Base-by-base conservation (phyloP, 108 stramenopile species). In the Heterococcus sp. region DNA sequence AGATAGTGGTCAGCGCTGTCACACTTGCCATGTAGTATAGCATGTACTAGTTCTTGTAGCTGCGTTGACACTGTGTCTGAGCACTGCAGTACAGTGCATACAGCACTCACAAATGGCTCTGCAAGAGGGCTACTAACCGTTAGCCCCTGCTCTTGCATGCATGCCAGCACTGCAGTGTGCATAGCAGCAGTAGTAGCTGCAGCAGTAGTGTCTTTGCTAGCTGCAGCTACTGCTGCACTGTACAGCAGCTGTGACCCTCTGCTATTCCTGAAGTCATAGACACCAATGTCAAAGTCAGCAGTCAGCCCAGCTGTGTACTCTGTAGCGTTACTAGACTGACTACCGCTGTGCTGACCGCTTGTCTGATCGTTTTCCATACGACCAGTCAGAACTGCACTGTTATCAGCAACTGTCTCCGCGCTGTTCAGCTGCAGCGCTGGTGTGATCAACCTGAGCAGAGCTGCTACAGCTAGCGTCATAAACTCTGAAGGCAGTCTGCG, bases 381-480 rank as follows among this genome's bases (percentile, higher is more conserved):
- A 65, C 37, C 38, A 31, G 14, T n/a, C 31, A 30, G 35, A n/a
- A 32, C 14, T 1, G 69, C 32, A n/a, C 35, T 38, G 26, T 21
- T 37, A 38, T 76, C 63, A 0, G 93, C 32, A n/a, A n/a, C n/a
- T n/a, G n/a, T n/a, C n/a, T n/a, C n/a, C n/a, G n/a, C n/a, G n/a
- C n/a, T n/a, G n/a, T n/a, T n/a, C n/a, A n/a, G n/a, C 28, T 35
- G 58, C 27, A 11, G 40, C 46, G 79, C 46, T 0, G 93, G 94
- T 21, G 93, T 92, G 65, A 95, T 78, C 77, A 91, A 95, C 39
- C 93, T 86, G 69, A 95, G 76, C 67, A 94, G 78, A 35, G 87
- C 89, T 29, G 94, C 94, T 66, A 92, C 87, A 14, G 93, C 92
- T 84, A 92, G 92, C 38, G 91, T 93, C 86, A 91, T 91, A 1